Evolutionary conservation across 2,329 filamentous ascomycete genomes (phyloP), one percentile per base, ranked within the genome.

Genomic region (Leptographium galeiforme): DNA sequence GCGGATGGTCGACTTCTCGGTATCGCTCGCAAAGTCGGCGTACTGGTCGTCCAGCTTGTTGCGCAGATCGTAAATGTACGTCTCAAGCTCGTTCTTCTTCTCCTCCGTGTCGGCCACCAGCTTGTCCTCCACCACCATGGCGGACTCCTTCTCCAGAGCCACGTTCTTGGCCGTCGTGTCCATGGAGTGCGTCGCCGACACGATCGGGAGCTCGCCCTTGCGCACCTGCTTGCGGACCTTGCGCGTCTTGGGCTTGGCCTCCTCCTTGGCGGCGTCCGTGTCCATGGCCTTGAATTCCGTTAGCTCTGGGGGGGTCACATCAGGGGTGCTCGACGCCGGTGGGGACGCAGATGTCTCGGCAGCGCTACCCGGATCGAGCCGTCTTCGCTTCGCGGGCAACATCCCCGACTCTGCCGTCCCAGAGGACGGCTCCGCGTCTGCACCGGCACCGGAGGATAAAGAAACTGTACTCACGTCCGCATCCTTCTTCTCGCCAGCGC

Each of bases 161-260:
- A 74, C 64, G 57, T 82, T 73, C 76, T 87, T 91, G 65, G 74
- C 67, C 16, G 75, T 62, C 50, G 79, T 69, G 57, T 95, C 89
- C 54, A 96, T 77, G 40, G 89, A 85, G 49, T 85, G 80, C 48
- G 89, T 95, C 59, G 84, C 90, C 57, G 87, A 79, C 55, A 87
- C 82, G 60, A 98, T 85, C 57, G 90, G 88, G 53, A 98, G 78
- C 61, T 97, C 91, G 60, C 93, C 93, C 78, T 96, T 97, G 71
- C 91, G 87, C 60, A 96, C 87, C 74, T 97, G 91, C 81, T 97
- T 98, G 86, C 96, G 97, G 62, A 98, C 88, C 76, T 96, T 97
- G 67, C 91, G 85, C 52, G 82, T 95, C 84, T 89, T 89, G 57
- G 82, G 72, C 63, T 77, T 79, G 53, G 50, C 53, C 18, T 82